Evolutionary conservation across 2,329 filamentous ascomycete species (phyloP).

Genomic region (Arthrobotrys musiformis): DNA sequence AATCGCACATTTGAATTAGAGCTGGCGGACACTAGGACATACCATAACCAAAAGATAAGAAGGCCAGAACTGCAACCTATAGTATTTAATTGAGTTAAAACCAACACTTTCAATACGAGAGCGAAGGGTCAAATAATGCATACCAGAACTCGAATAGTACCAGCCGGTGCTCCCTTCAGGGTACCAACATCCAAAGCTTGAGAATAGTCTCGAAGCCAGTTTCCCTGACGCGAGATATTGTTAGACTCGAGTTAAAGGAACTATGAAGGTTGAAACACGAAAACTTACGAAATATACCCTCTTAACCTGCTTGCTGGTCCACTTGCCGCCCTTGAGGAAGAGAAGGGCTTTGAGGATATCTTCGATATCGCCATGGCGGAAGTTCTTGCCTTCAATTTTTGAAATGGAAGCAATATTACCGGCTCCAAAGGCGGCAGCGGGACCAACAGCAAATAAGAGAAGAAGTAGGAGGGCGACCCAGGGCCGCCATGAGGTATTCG

Average conservation of each 20-base stretch:
- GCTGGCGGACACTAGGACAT: slow-evolving; percentile 12
- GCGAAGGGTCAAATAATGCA: slow-evolving; percentile 66
- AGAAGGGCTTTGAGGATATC: slow-evolving; percentile 81
- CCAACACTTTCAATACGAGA: neutral
- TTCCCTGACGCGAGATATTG: slow-evolving; percentile 66
- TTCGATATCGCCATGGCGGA: slow-evolving; percentile 72
- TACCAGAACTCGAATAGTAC: slow-evolving; percentile 80
- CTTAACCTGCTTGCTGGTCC: slow-evolving; percentile 81
- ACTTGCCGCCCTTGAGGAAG: slow-evolving; percentile 83
- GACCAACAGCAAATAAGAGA: slow-evolving; percentile 65
- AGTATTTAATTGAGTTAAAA: slow-evolving; percentile 29
- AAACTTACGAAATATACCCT: slow-evolving; percentile 68
- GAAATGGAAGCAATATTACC: slow-evolving; percentile 72
- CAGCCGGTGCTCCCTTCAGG: slow-evolving; percentile 79
- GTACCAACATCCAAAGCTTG: slow-evolving; percentile 84
- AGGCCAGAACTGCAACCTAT: slow-evolving; percentile 81
- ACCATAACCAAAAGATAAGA: slow-evolving; percentile 84
- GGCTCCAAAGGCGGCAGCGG: slow-evolving; percentile 73
- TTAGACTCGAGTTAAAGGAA: neutral
- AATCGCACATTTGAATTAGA: neutral
- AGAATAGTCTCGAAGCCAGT: slow-evolving; percentile 87
- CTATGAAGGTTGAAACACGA: neutral
- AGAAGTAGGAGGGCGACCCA: slow-evolving; percentile 64
- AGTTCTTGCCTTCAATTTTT: slow-evolving; percentile 75
- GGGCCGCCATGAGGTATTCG: slow-evolving; percentile 35